phyloP scores from a whole-genome alignment of 768 basidiomycete species.

The Lactarius hatsudake region DNA sequence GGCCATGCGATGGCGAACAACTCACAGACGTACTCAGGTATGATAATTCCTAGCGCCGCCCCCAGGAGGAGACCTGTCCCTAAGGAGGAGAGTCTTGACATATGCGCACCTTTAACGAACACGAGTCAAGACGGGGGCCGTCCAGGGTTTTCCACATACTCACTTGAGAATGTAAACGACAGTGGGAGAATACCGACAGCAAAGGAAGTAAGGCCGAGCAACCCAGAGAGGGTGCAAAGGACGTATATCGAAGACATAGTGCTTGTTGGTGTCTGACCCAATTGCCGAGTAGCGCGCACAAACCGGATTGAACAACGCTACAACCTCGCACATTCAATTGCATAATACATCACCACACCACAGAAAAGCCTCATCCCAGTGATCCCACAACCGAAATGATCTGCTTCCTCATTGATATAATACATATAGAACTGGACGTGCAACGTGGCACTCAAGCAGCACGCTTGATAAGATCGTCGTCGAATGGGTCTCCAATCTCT shows the following conservation, averaged over 20 bases:
- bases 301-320: background rate
- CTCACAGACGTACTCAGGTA: conserved; percentile 75
- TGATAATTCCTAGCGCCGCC: conserved; percentile 85
- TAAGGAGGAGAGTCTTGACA: conserved; percentile 50
- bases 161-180: conserved; percentile 68
- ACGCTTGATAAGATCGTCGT: conserved; percentile 31
- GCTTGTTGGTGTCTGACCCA: background rate
- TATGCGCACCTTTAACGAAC: conserved; percentile 36
- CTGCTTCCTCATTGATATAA: background rate
- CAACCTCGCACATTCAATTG: background rate
- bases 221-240: conserved; percentile 54
- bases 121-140: conserved; percentile 16
- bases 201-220: conserved; percentile 64
- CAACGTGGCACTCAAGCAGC: conserved; percentile 13
- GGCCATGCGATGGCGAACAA: background rate
- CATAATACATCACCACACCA: background rate
- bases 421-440: background rate
- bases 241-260: conserved; percentile 38
- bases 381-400: background rate
- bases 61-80: conserved; percentile 87
- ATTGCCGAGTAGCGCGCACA: background rate
- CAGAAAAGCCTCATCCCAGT: background rate
- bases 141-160: conserved; percentile 30
- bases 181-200: conserved; percentile 73
- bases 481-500: conserved; percentile 36